These are phyloP conservation scores for Mycocentrospora acerina DNA, from an alignment of 2,329 filamentous ascomycete species.

Conservation along the genomic window DNA sequence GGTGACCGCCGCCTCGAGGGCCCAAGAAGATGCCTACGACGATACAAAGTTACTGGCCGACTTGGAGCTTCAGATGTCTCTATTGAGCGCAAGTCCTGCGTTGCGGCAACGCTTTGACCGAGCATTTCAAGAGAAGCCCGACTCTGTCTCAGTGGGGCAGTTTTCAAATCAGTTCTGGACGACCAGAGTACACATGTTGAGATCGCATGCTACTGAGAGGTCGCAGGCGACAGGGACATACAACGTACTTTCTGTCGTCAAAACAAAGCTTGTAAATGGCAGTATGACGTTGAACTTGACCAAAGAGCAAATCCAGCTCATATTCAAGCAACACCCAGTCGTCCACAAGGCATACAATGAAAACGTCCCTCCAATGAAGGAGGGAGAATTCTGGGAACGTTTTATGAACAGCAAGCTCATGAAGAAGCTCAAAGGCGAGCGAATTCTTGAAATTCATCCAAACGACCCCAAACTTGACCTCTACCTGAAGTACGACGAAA, in stretches of 20 bases:
- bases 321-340: constrained; percentile 89
- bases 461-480: constrained; percentile 81
- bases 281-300: constrained; percentile 76
- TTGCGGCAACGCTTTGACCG: constrained; percentile 87
- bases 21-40: constrained; percentile 71
- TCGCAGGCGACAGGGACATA: constrained; percentile 86
- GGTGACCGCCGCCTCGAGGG: constrained; percentile 47
- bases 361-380: constrained; percentile 73
- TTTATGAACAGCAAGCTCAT: constrained; percentile 91
- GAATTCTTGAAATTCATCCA: constrained; percentile 74
- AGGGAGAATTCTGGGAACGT: constrained; percentile 85
- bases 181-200: constrained; percentile 78
- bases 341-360: constrained; percentile 91
- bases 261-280: constrained; percentile 72
- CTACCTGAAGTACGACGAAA: constrained; percentile 75
- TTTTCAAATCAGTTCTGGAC: constrained; percentile 97
- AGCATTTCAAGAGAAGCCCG: constrained; percentile 77
- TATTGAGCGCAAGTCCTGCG: constrained; percentile 76
- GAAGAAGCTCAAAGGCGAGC: constrained; percentile 89
- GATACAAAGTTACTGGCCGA: constrained; percentile 76
- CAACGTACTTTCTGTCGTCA: constrained; percentile 89
- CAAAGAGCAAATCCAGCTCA: constrained; percentile 88
- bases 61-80: constrained; percentile 79
- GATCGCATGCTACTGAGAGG: constrained; percentile 86
- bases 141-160: constrained; percentile 74